A percentile compares a stretch with the other conserved stretches of the same genome.
These are phyloP conservation scores for Fusarium mexicanum DNA, from an alignment of 2,329 filamentous ascomycete genomes.

Conservation along the genomic window DNA sequence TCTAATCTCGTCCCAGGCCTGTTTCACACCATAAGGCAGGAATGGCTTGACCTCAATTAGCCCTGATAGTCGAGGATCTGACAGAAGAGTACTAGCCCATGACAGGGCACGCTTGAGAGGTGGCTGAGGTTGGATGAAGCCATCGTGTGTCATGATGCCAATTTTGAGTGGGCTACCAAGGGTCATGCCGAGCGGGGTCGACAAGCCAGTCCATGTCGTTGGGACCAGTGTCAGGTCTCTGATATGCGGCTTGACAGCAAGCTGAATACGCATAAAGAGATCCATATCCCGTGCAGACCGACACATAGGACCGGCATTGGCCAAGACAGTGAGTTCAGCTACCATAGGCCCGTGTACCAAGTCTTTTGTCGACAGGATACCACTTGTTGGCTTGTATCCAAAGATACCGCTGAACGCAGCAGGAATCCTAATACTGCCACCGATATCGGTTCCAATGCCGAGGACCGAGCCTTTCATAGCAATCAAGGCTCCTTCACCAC, in stretches of 20 bases:
- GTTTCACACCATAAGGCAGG: not conserved
- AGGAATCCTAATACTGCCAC: not conserved
- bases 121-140: not conserved
- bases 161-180: not conserved
- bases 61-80: not conserved
- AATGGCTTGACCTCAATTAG: not conserved
- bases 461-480: not conserved
- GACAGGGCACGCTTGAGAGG: not conserved
- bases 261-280: not conserved
- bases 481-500: not conserved
- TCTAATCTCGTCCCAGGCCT: not conserved
- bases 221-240: not conserved
- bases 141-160: not conserved
- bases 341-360: not conserved
- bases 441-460: not conserved
- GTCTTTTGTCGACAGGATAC: not conserved
- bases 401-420: not conserved
- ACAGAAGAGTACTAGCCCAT: not conserved
- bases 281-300: not conserved
- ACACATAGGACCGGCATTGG: not conserved
- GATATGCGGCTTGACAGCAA: not conserved
- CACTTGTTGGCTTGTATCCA: not conserved
- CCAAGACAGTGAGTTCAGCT: not conserved
- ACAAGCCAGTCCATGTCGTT: not conserved
- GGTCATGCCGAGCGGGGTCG: not conserved